phyloP scores from a whole-genome alignment of 164 flowering plant genomes.

The Aristolochia fimbriata region DNA sequence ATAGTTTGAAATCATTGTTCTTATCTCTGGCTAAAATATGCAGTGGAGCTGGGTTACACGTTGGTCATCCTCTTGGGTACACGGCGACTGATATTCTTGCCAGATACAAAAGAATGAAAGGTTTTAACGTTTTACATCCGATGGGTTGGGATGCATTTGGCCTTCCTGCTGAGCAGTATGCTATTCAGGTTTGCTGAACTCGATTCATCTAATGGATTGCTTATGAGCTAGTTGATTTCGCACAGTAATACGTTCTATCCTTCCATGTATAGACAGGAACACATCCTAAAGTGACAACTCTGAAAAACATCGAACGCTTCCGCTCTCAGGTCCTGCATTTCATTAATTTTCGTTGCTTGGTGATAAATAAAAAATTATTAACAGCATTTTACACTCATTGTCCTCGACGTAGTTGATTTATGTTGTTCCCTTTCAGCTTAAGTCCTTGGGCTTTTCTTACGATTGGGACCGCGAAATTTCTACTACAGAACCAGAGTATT shows the following conservation, averaged over 20 bases:
- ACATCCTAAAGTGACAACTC: conserved; percentile 83
- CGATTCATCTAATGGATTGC: too few relatives aligned
- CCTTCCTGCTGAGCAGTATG: conserved; percentile 95
- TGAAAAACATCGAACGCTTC: conserved; percentile 69
- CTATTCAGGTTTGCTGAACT: conserved; percentile 55
- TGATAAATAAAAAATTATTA: too few relatives aligned
- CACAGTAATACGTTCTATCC: not conserved
- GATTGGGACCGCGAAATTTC: conserved; percentile 99
- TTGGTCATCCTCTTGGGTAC: conserved; percentile 96
- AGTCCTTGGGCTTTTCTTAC: conserved; percentile 91
- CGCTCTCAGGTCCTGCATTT: conserved; percentile 63
- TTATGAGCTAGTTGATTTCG: too few relatives aligned
- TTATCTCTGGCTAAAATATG: conserved; percentile 6
- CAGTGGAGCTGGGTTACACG: conserved; percentile 97
- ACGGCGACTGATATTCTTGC: conserved; percentile 96
- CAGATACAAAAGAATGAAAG: conserved; percentile 85
- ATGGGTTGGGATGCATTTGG: conserved; percentile 99
- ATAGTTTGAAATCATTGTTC: too few relatives aligned
- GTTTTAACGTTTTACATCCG: conserved; percentile 95
- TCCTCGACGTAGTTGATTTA: conserved; percentile 1
- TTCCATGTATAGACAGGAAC: conserved; percentile 71
- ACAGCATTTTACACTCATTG: not conserved
- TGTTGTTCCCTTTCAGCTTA: conserved; percentile 46
- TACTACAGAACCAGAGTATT: conserved; percentile 85
- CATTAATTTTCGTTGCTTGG: not conserved